Evolutionary conservation across 176 grass and related monocot species (phyloP).

Genomic region (Carex pumila): DNA sequence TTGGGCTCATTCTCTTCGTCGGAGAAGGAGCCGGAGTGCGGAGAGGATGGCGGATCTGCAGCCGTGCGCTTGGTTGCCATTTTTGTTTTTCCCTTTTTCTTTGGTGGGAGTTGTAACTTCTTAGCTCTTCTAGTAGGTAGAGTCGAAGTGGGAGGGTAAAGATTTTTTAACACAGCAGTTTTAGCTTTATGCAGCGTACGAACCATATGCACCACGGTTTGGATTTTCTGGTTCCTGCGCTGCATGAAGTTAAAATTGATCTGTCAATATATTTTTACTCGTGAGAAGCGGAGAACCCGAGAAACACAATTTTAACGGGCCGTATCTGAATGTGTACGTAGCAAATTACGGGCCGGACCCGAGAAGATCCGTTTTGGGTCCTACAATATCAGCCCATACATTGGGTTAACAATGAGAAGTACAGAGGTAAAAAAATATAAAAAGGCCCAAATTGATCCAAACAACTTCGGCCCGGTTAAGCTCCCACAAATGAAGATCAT

Average conservation of each 20-base stretch:
- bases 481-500: background rate
- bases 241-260: no score
- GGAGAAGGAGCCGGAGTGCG: slow-evolving; percentile 6
- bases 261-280: no score
- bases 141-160: no score
- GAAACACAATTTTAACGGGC: background rate
- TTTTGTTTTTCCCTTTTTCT: background rate
- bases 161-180: no score
- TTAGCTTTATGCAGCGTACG: no score
- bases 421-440: no score
- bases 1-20: background rate
- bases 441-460: background rate
- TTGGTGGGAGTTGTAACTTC: background rate
- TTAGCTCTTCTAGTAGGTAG: background rate
- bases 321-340: background rate
- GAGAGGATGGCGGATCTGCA: background rate
- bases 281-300: background rate
- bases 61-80: background rate
- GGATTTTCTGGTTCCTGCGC: no score
- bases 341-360: background rate
- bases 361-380: background rate
- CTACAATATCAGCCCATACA: background rate
- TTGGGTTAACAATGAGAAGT: background rate
- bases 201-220: no score
- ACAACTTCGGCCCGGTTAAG: background rate